Base-by-base conservation (phyloP, 306 rosid species). In the Luffa acutangula region DNA sequence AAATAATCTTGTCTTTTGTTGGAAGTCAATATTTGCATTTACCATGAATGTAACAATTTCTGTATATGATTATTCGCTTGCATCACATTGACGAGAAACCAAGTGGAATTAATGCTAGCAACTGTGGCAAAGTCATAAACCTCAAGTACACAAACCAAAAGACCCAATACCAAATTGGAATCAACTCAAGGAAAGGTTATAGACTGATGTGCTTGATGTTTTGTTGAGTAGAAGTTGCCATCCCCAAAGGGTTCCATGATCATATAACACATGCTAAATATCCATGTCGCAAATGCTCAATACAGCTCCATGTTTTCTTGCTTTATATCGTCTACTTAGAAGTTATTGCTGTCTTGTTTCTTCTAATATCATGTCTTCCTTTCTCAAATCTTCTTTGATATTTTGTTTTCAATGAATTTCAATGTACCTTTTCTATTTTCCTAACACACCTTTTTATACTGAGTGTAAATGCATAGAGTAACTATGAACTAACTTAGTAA, bases 61-160 rank as follows among this genome's bases (percentile, higher is more conserved):
- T 72, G 5, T 72, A 49, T 25, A 14, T 72, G 77, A 72, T 34
- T 76, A 2, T 39, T 76, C 66, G 56, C 67, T 76, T 76, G 79
- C 67, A 76, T 56, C 67, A 56, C 46, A 65, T 37, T 17, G 12
- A 37, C 14, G 15, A 65, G 46, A 65, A 37, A 37, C 71, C 2
- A 36, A 36, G 21, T 64, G 39, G 71, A 36, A 64, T 64, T 64
- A 10, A 15, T 64, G 21, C 6, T 64, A 15, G 25, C 11, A 36
- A 62, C 71, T 0, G 25, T 15, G 71, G 1, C 46, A 3, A 60
- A 36, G 45, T 36, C 71, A 1, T 15, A 64, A 3, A 14, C 17
- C 25, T 36, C 21, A 36, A 34, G 71, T 12, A 2, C 71, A 6
- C 72, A 36, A 37, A 65, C 48, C 25, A 37, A 65, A 25, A 37